phyloP scores from a whole-genome alignment of 75 land plant genomes.

The Sequoiadendron giganteum region DNA sequence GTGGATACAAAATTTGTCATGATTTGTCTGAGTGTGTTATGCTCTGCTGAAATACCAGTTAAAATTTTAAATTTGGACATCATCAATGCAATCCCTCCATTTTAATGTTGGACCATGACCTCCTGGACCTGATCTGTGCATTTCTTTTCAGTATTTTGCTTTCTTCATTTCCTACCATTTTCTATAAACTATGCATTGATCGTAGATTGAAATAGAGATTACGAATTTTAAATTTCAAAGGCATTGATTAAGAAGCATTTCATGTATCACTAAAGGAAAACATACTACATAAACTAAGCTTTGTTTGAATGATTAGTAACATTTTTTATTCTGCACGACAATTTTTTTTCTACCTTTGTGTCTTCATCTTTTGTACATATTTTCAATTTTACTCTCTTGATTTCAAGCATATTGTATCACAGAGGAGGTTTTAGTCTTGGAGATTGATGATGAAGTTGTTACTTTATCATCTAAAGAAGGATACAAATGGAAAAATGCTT shows the following conservation, averaged over 20 bases:
- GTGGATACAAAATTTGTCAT: neutral
- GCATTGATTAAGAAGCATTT: neutral
- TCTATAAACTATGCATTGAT: neutral
- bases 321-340: neutral
- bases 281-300: neutral
- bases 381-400: neutral
- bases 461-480: too few species aligned
- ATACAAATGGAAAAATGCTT: too few species aligned
- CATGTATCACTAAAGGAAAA: neutral
- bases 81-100: neutral
- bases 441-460: too few species aligned
- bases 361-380: neutral
- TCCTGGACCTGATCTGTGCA: neutral
- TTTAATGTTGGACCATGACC: neutral
- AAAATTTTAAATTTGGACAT: neutral
- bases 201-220: neutral
- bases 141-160: neutral
- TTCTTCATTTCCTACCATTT: neutral
- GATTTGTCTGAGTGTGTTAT: neutral
- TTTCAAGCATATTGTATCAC: neutral
- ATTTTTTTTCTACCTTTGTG: neutral
- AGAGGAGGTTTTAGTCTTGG: neutral
- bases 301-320: neutral
- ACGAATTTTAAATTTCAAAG: neutral
- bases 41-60: neutral